Percentiles rank a stretch among this genome's conserved stretches.
Evolutionary conservation across 352 stramenopile genomes (phyloP).

Genomic region (Thalassiosira hispida): DNA sequence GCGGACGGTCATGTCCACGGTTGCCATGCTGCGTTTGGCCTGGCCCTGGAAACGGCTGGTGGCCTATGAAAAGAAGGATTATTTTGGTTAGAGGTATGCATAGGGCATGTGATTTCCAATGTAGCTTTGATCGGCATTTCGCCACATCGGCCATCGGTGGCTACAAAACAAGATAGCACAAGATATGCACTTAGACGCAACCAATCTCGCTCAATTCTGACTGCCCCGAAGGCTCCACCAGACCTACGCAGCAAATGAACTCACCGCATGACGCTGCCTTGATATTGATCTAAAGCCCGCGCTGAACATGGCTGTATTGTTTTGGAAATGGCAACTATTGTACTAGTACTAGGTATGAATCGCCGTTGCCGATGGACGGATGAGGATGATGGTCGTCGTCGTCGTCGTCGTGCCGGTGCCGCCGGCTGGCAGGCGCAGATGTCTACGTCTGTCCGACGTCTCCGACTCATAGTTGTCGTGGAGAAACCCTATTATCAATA

Average conservation of each 20-base stretch:
- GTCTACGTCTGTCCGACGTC: too few relatives aligned
- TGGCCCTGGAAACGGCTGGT: constrained; percentile 19
- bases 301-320: constrained; percentile 32
- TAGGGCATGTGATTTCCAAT: constrained; percentile 1
- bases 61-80: constrained; percentile 3
- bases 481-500: too few relatives aligned
- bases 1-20: constrained; percentile 92
- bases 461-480: too few relatives aligned
- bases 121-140: neutral
- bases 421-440: too few relatives aligned
- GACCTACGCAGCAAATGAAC: neutral
- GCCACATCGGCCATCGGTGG: neutral
- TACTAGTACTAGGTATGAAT: too few relatives aligned
- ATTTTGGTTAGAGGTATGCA: neutral
- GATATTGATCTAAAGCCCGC: constrained; percentile 43
- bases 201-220: neutral
- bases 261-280: constrained; percentile 49
- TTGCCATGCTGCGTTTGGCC: constrained; percentile 57
- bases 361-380: too few relatives aligned
- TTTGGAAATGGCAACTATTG: too few relatives aligned
- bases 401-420: too few relatives aligned
- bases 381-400: too few relatives aligned
- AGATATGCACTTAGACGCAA: too few relatives aligned
- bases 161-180: neutral
- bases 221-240: neutral